Conservation (phyloP, 257 asterid genomes). For the Gentiana straminea region DNA sequence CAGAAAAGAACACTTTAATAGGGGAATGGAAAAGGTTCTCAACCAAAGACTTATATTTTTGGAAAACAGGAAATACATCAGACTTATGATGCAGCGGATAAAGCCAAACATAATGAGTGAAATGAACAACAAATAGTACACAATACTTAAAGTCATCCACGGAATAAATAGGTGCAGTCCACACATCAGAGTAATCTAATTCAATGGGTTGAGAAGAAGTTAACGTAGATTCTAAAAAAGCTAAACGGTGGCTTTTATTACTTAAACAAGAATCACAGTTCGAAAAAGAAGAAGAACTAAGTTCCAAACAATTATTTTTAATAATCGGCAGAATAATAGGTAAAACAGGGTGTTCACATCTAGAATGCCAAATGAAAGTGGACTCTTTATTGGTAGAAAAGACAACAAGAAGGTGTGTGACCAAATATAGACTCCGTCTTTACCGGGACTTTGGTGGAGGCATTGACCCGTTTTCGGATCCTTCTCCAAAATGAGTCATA, state of each 20-base stretch:
- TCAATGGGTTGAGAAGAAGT: neutral
- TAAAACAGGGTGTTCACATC: neutral
- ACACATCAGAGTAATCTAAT: neutral
- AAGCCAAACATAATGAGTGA: neutral
- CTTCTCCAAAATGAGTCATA: too few relatives aligned
- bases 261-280: neutral
- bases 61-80: neutral
- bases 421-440: neutral
- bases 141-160: constrained; percentile 1
- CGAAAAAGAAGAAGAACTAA: neutral
- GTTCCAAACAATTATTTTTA: neutral
- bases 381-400: too few relatives aligned
- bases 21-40: neutral
- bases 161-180: neutral
- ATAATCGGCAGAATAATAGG: neutral
- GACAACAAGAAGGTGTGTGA: neutral
- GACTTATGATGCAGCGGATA: constrained; percentile 4
- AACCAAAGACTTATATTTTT: constrained; percentile 1
- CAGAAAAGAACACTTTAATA: neutral
- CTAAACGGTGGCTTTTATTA: neutral
- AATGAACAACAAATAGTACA: constrained; percentile 4
- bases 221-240: neutral
- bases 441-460: neutral
- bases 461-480: too few relatives aligned
- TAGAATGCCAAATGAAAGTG: neutral